A percentile compares a stretch with the other conserved stretches of the same genome.
Conservation (phyloP, 768 basidiomycete genomes). For the Kwoniella heveanensis region DNA sequence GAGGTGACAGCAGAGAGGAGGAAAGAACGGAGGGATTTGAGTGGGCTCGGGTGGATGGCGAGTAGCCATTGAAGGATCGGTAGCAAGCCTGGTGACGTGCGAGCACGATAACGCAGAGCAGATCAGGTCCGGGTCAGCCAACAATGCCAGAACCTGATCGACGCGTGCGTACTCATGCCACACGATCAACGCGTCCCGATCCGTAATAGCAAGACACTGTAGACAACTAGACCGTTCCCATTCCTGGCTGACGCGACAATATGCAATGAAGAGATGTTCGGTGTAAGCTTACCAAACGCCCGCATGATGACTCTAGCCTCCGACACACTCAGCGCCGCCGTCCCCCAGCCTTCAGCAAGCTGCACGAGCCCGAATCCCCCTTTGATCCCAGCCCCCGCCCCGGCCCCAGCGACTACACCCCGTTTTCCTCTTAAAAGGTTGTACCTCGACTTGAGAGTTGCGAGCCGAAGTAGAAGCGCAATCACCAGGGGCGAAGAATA, state of each 20-base stretch:
- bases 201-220: too few species aligned
- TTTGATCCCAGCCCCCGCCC: background rate
- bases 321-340: conserved; percentile 39
- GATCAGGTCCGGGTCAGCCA: too few species aligned
- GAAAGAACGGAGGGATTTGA: conserved; percentile 29
- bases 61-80: conserved; percentile 36
- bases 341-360: conserved; percentile 39
- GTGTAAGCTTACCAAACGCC: conserved; percentile 47
- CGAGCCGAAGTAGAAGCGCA: conserved; percentile 42
- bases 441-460: conserved; percentile 28
- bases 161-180: too few species aligned
- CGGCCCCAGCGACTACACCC: background rate
- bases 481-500: conserved; percentile 50
- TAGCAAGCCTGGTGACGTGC: conserved; percentile 27
- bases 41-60: conserved; percentile 40
- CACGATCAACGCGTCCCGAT: too few species aligned
- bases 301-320: conserved; percentile 54
- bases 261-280: background rate
- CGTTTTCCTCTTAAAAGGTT: conserved; percentile 8
- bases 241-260: too few species aligned
- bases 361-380: conserved; percentile 26
- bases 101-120: too few species aligned
- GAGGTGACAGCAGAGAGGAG: background rate
- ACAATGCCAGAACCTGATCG: too few species aligned
- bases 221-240: too few species aligned